These are phyloP conservation scores for Fallopia convolvulus DNA, from an alignment of 148 eudicot genomes.

Conservation along the genomic window DNA sequence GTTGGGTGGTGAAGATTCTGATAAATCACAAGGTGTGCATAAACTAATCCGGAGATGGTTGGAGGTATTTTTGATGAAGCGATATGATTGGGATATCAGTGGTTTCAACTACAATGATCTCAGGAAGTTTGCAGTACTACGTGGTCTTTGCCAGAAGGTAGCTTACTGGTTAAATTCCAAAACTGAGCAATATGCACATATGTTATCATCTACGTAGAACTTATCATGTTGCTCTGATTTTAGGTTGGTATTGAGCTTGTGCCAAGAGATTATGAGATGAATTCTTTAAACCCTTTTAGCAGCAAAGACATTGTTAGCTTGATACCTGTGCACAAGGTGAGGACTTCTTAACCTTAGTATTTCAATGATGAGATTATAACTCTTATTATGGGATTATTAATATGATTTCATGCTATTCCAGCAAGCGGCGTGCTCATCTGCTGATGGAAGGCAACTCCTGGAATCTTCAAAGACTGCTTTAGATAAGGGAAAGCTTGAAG, in stretches of 20 bases:
- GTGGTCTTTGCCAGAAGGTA: constrained; percentile 99
- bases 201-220: not conserved
- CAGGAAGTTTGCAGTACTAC: constrained; percentile 88
- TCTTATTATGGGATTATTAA: constrained; percentile 7
- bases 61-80: constrained; percentile 64
- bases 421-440: constrained; percentile 99
- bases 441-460: constrained; percentile 95
- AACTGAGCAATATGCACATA: not conserved
- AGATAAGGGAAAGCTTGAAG: constrained; percentile 99
- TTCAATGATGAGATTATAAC: not conserved
- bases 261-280: constrained; percentile 95
- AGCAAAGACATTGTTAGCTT: constrained; percentile 73
- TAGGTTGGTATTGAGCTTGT: constrained; percentile 98
- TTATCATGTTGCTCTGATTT: constrained; percentile 5
- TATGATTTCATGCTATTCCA: constrained; percentile 22
- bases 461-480: constrained; percentile 98
- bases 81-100: constrained; percentile 87
- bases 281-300: constrained; percentile 72
- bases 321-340: constrained; percentile 97
- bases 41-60: constrained; percentile 74
- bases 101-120: constrained; percentile 68
- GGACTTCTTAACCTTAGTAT: constrained; percentile 14
- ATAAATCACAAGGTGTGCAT: constrained; percentile 41
- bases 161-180: not conserved
- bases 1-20: constrained; percentile 45